Base-by-base conservation (phyloP, 1,284 basidiomycete species). In the Rhodotorula sp. region DNA sequence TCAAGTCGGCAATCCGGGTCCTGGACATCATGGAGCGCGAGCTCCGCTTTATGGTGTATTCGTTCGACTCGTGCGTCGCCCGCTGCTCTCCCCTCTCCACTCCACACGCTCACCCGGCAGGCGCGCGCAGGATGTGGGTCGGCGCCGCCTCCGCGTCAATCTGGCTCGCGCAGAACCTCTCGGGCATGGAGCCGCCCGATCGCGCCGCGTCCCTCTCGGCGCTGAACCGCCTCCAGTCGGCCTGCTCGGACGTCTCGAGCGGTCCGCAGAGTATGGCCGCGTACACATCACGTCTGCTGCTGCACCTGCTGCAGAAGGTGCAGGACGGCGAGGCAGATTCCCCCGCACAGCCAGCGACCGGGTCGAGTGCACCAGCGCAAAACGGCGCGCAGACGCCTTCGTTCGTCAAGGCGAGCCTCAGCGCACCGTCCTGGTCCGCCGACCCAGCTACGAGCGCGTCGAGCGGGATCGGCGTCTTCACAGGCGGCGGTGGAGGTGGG, bases 81-180 rank as follows among this genome's bases (percentile, higher is more conserved):
- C 25, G 25, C 5, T 32, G 50, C 19, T 54, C 21, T 1, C 8
- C 39, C 27, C 10, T n/a, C 32, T 34, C 53, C 10, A 3, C 19
- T 21, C 34, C 29, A 32, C 8, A 7, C 12, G 29, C 50, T 41
- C 9, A 37, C 34, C 5, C 6, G 8, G 1, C 1, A 3, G n/a
- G n/a, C 34, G n/a, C 19, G 55, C 8, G 25, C n/a, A 54, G 36
- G 37, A 63, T 67, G 61, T 64, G 57, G 57, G 50, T 69, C 29
- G 67, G 62, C 19, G 32, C 63, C 32, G 67, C 57, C 0, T 55
- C 58, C 22, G 34, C 62, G 17, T 63, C 62, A 12, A 69, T 69
- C 46, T 69, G 67, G 67, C 67, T 68, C 50, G 34, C 56, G 9
- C 61, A 57, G 37, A 70, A 70, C 64, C 29, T 66, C 29, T 19